These are phyloP conservation scores for Emmonsiellopsis sp. DNA, from an alignment of 2,329 filamentous ascomycete species.

Conservation along the genomic window DNA sequence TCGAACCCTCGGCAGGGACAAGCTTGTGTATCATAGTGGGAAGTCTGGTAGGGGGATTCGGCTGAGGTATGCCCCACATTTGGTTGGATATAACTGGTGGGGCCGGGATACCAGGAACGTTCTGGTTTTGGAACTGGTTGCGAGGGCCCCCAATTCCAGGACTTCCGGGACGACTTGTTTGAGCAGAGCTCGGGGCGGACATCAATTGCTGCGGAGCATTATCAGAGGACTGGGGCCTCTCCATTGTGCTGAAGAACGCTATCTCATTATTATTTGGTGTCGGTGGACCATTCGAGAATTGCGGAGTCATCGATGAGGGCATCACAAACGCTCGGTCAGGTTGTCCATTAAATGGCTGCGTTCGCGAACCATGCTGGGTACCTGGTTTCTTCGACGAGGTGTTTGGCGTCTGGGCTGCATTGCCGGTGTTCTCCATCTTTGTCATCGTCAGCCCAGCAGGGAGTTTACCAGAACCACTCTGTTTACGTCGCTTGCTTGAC, in stretches of 20 bases:
- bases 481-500: constrained; percentile 71
- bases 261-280: constrained; percentile 59
- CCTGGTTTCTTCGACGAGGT: background rate
- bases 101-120: constrained; percentile 20
- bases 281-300: constrained; percentile 53
- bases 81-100: constrained; percentile 41
- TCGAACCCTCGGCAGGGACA: constrained; percentile 73
- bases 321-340: constrained; percentile 41
- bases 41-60: constrained; percentile 42
- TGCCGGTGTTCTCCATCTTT: constrained; percentile 53
- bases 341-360: constrained; percentile 25
- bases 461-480: constrained; percentile 59
- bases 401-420: background rate
- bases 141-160: constrained; percentile 36
- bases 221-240: constrained; percentile 57
- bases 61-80: constrained; percentile 45
- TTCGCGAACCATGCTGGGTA: background rate
- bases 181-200: constrained; percentile 62
- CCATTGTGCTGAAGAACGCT: constrained; percentile 47
- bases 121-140: constrained; percentile 31
- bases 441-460: constrained; percentile 75
- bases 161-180: constrained; percentile 69
- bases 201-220: constrained; percentile 56
- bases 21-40: constrained; percentile 68
- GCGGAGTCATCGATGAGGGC: constrained; percentile 32